These are phyloP conservation scores for Melaleuca alternifolia DNA, from an alignment of 345 rosid species.

Conservation along the genomic window DNA sequence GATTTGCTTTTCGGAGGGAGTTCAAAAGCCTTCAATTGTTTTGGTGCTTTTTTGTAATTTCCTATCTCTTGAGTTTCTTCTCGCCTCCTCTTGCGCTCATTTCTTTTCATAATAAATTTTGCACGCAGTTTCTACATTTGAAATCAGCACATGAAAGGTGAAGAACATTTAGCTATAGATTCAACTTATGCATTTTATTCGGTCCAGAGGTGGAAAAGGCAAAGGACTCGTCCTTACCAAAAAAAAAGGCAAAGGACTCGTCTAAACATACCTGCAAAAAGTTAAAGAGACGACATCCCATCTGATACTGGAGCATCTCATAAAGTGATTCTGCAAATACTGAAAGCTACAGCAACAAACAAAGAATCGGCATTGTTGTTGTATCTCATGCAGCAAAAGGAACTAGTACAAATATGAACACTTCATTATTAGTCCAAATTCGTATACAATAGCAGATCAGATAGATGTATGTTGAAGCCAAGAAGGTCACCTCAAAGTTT, in stretches of 20 bases:
- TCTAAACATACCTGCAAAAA: slow-evolving; percentile 69
- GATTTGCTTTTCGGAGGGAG: slow-evolving; percentile 31
- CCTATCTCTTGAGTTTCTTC: slow-evolving; percentile 43
- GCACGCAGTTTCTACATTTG: slow-evolving; percentile 48
- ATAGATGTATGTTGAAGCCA: background rate
- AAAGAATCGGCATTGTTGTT: background rate
- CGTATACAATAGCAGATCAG: background rate
- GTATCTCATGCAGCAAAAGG: background rate
- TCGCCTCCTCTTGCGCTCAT: slow-evolving; percentile 63
- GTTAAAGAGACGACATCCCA: slow-evolving; percentile 67
- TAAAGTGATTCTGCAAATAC: slow-evolving; percentile 82
- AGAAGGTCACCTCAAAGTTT: slow-evolving; percentile 66
- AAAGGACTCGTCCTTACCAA: too few relatives aligned
- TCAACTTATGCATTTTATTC: background rate
- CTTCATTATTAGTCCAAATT: background rate
- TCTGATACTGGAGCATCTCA: slow-evolving; percentile 95
- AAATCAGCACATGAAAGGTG: background rate
- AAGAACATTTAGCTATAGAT: background rate
- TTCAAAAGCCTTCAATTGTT: slow-evolving; percentile 49
- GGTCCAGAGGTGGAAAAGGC: background rate
- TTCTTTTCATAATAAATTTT: slow-evolving; percentile 58
- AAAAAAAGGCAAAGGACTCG: background rate
- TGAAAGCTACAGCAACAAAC: slow-evolving; percentile 51
- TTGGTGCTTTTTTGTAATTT: slow-evolving; percentile 25
- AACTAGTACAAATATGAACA: background rate